Evolutionary conservation across 2,329 filamentous ascomycete genomes (phyloP).

Genomic region (Diaporthe sp.): DNA sequence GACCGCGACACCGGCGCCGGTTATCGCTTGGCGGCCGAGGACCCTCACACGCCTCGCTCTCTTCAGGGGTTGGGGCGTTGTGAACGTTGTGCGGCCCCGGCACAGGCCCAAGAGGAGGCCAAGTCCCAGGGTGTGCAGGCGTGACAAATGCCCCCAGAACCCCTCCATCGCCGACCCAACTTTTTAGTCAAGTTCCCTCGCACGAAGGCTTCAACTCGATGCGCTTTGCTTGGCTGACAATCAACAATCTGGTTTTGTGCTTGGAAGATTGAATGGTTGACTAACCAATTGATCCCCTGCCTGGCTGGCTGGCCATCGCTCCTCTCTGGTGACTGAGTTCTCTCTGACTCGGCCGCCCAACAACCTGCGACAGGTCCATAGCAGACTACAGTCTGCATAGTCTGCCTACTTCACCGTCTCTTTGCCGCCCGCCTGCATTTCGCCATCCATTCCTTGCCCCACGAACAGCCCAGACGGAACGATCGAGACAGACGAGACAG

Average conservation of each 20-base stretch:
- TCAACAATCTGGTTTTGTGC: not conserved
- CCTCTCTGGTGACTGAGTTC: not conserved
- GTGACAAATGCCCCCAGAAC: slow-evolving; percentile 6
- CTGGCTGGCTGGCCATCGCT: not conserved
- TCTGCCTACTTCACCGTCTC: not conserved
- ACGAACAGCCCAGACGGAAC: not conserved
- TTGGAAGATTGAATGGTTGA: not conserved
- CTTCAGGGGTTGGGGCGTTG: not conserved
- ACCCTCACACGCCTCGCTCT: not conserved
- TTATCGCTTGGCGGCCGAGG: slow-evolving; percentile 21
- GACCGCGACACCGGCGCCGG: slow-evolving; percentile 21
- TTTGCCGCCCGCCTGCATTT: not conserved
- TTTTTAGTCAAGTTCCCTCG: slow-evolving; percentile 16
- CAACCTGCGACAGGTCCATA: not conserved
- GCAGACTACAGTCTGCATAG: not conserved
- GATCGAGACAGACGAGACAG: not conserved
- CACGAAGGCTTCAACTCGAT: not conserved
- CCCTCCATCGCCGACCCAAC: slow-evolving; percentile 18
- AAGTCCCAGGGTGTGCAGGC: not conserved
- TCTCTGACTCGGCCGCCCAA: slow-evolving; percentile 23
- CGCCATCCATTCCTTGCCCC: not conserved
- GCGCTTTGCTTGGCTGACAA: slow-evolving; percentile 22
- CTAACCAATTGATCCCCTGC: not conserved
- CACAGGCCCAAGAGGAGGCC: not conserved
- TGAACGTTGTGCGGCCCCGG: not conserved